Evolutionary conservation across 768 basidiomycete species (phyloP), one percentile per base, ranked within the genome.

Genomic region (Boletus vinaceobasis): DNA sequence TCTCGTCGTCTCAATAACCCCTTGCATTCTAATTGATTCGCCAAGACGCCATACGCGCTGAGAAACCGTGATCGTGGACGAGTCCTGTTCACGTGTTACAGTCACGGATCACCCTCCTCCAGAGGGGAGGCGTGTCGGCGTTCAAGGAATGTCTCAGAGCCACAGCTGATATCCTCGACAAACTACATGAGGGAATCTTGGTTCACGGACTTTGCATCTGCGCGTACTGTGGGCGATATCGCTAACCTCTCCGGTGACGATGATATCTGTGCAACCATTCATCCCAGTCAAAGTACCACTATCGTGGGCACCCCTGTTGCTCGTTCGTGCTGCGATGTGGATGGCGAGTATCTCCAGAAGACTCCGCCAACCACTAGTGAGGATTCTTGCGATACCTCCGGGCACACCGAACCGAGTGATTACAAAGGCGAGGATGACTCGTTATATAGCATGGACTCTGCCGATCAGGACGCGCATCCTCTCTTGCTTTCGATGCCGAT

Each of bases 401-500:
- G 19, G 21, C 8, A 5, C 26, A 8, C 50, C 50, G 40, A 55
- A 31, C n/a, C 43, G 4, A 47, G 21, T 17, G 29, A 47, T 19
- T 32, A 11, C 42, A 35, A 47, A 21, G 29, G 43, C 38, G 69
- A 69, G 8, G 48, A 42, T n/a, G 53, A 53, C 13, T 66, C 69
- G 3, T 42, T 66, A 0, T 68, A 70, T 13, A 63, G 64, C 45
- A 55, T 42, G 55, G 60, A 62, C 42, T 70, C 69, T 17, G 64
- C 66, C 21, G 59, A 68, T 43, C 58, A 63, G 21, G 64, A 66
- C 6, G 52, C 50, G 2, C 64, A 68, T 43, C 49, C 52, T 2
- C 21, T 58, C 35, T 53, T 68, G 44, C 59, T 68, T 45, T 66
- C 68, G 5, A 70, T 66, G 51, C 66, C 67, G 6, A 52, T 60